Percentiles rank a stretch among this genome's conserved stretches.
phyloP scores from a whole-genome alignment of 345 rosid species.

The Kernera saxatilis region DNA sequence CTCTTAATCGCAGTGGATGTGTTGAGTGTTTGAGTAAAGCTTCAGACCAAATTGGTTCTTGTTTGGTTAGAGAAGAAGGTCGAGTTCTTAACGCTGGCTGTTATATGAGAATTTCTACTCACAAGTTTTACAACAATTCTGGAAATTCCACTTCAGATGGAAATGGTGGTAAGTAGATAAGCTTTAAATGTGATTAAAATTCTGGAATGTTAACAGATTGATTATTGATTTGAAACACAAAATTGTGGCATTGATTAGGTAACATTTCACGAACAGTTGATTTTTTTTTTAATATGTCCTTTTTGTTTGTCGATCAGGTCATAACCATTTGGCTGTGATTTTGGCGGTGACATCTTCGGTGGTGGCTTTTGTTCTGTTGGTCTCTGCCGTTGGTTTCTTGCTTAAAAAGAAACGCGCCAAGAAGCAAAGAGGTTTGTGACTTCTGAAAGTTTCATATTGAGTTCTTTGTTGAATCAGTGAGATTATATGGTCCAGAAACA shows the following conservation, averaged over 20 bases:
- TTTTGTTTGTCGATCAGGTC: constrained; percentile 34
- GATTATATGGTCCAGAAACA: neutral
- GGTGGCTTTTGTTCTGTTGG: constrained; percentile 47
- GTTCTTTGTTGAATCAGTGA: neutral
- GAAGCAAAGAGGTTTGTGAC: constrained; percentile 49
- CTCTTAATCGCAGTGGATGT: constrained; percentile 44
- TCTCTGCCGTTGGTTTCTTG: constrained; percentile 36
- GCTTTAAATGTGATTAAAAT: neutral
- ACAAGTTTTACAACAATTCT: constrained; percentile 62
- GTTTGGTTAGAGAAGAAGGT: constrained; percentile 58
- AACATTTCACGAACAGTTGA: neutral
- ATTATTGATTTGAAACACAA: neutral
- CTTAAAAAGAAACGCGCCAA: constrained; percentile 34
- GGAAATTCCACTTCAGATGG: constrained; percentile 22
- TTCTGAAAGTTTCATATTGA: neutral
- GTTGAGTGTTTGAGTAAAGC: constrained; percentile 50
- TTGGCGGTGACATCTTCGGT: constrained; percentile 46
- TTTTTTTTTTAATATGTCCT: too few relatives aligned
- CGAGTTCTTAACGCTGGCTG: constrained; percentile 75
- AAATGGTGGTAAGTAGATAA: constrained; percentile 35
- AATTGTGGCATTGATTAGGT: neutral
- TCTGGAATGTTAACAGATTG: neutral
- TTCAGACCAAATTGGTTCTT: constrained; percentile 34
- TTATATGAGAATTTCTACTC: constrained; percentile 64
- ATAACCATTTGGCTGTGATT: constrained; percentile 40